A percentile compares a stretch with the other conserved stretches of the same genome.
Evolutionary conservation across 441 rosid genomes (phyloP).

Genomic region (Francoa sonchifolia): DNA sequence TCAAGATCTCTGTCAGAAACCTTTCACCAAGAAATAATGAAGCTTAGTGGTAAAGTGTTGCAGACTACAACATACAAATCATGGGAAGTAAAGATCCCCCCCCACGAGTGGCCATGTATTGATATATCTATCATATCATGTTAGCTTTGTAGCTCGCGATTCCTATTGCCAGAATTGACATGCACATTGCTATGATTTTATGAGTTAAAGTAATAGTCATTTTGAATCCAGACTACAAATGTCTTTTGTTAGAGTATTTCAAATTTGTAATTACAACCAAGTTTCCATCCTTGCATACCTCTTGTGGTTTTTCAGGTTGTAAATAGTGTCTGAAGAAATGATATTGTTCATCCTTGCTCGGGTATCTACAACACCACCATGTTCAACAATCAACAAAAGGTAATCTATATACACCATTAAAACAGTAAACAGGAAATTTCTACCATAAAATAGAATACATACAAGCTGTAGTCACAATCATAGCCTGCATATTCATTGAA

Average conservation of each 20-base stretch:
- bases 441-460: slow-evolving; percentile 21
- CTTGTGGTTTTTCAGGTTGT: slow-evolving; percentile 52
- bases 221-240: background rate
- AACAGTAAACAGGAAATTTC: too few species aligned
- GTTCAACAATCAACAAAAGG: slow-evolving; percentile 8
- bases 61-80: slow-evolving; percentile 1
- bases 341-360: slow-evolving; percentile 69
- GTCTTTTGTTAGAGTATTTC: too few species aligned
- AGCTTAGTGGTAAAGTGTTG: background rate
- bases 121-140: too few species aligned
- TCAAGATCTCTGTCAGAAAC: slow-evolving; percentile 51
- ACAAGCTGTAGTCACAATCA: slow-evolving; percentile 88
- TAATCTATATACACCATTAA: background rate
- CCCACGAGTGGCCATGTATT: too few species aligned
- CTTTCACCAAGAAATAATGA: slow-evolving; percentile 19
- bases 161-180: too few species aligned
- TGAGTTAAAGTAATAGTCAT: background rate
- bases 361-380: slow-evolving; percentile 42
- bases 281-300: slow-evolving; percentile 27
- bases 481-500: slow-evolving; percentile 94
- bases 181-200: too few species aligned
- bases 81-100: too few species aligned
- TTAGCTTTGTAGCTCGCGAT: too few species aligned
- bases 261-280: too few species aligned
- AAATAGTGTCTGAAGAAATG: slow-evolving; percentile 84